Evolutionary conservation across 129 eudicot species (phyloP), one percentile per base, ranked within the genome.

Genomic region (Solidago caesia): DNA sequence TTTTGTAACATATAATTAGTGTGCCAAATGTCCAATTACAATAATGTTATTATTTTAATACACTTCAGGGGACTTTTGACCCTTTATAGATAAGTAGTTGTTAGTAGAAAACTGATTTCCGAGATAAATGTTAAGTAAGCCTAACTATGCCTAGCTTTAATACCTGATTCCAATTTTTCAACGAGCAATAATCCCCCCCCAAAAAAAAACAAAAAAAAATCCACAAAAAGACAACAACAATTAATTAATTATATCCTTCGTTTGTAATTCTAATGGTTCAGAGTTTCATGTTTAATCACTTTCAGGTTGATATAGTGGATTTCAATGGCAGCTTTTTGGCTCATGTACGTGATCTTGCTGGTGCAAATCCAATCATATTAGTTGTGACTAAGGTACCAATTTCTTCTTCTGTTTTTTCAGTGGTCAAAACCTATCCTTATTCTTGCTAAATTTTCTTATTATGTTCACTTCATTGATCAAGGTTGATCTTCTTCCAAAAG

Each of bases 401-500:
- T 63, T 71, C 27, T 51, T 7, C 16, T 13, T 63, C 29, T 26
- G 26, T 52, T 64, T 12, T 42, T 45, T 77, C 7, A 39, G 42
- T 70, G 52, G 43, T 72, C n/a, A 67, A 16, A 70, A 41, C 56
- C 13, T 4, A 79, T 64, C 21, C 77, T 70, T 16, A 16, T 58
- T 46, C 25, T 63, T 77, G 11, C 51, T 72, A 48, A 45, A 26
- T 6, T 5, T 33, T 60, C 13, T 21, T n/a, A 39, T 69, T 66
- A 25, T 76, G 21, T 67, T 62, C 60, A 16, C 48, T 43, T 12
- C 65, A 72, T 83, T 64, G 78, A 15, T 87, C 21, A 81, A 93
- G 98, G 92, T 93, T 83, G 98, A 93, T 82, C 98, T 93, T 84
- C 97, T 93, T 82, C 98, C 98, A 26, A 93, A 90, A 88, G 98